phyloP scores from a whole-genome alignment of 306 rosid species.

The Pyrus betulifolia region DNA sequence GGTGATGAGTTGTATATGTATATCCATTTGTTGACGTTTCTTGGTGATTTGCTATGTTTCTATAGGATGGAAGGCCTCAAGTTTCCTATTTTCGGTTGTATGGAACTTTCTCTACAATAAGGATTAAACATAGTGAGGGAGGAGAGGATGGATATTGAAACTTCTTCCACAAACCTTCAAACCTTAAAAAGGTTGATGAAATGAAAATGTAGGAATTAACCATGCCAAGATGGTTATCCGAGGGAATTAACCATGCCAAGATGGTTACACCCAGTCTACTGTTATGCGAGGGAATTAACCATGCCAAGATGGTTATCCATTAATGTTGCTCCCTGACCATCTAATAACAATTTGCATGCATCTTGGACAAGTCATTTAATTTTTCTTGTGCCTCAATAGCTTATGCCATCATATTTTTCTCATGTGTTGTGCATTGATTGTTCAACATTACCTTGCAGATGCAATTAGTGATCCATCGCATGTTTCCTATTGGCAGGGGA shows the following conservation, averaged over 20 bases:
- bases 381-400: too few species aligned
- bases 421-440: conserved; percentile 1
- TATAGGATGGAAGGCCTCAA: background rate
- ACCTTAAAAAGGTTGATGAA: too few species aligned
- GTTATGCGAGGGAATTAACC: background rate
- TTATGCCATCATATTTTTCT: background rate
- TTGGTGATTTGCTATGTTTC: background rate
- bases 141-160: background rate
- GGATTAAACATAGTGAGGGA: too few species aligned
- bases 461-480: conserved; percentile 56
- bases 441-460: conserved; percentile 51
- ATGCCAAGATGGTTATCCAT: background rate
- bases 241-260: background rate
- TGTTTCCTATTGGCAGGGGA: conserved; percentile 99
- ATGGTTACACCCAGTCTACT: too few species aligned
- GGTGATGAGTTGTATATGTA: background rate
- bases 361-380: too few species aligned
- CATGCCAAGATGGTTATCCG: background rate
- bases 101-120: too few species aligned
- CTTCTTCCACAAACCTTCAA: background rate
- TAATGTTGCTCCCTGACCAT: background rate
- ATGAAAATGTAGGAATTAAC: too few species aligned
- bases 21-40: background rate
- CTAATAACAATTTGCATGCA: too few species aligned
- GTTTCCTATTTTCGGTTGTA: too few species aligned